Evolutionary conservation across 176 grass and related monocot species (phyloP).

Genomic region (Rhynchospora breviuscula): DNA sequence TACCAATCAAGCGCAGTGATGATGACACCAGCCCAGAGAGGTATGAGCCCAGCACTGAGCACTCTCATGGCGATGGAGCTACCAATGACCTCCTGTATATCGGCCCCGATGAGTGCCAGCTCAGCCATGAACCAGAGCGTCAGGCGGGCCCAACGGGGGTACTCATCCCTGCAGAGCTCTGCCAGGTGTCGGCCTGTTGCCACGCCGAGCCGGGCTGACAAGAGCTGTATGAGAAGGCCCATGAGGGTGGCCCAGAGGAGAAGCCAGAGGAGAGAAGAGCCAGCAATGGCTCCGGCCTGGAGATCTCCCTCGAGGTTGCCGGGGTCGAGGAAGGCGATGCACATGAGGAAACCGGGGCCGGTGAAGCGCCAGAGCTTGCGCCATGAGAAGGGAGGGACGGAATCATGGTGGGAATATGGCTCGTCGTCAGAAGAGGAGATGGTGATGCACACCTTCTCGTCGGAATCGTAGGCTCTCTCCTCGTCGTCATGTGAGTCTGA

Average conservation of each 20-base stretch:
- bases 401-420: not conserved
- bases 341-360: conserved; percentile 85
- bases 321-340: conserved; percentile 88
- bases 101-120: conserved; percentile 70
- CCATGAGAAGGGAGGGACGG: conserved; percentile 66
- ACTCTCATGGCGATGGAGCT: conserved; percentile 94
- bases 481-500: conserved; percentile 33
- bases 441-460: conserved; percentile 63
- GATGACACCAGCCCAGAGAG: conserved; percentile 84
- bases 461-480: conserved; percentile 80
- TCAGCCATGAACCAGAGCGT: conserved; percentile 84
- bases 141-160: conserved; percentile 56
- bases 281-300: conserved; percentile 77
- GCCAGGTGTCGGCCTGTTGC: conserved; percentile 80
- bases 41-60: conserved; percentile 55
- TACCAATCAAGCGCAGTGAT: conserved; percentile 85
- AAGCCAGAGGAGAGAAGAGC: conserved; percentile 82
- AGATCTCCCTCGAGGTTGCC: conserved; percentile 89
- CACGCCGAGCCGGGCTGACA: conserved; percentile 76
- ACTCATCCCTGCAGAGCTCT: conserved; percentile 82
- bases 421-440: conserved; percentile 44
- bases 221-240: conserved; percentile 63
- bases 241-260: conserved; percentile 80
- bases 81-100: conserved; percentile 95
- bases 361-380: conserved; percentile 88